A percentile compares a stretch with the other conserved stretches of the same genome.
These are phyloP conservation scores for Saturnispora silvae DNA, from an alignment of 805 yeast species.

Conservation along the genomic window DNA sequence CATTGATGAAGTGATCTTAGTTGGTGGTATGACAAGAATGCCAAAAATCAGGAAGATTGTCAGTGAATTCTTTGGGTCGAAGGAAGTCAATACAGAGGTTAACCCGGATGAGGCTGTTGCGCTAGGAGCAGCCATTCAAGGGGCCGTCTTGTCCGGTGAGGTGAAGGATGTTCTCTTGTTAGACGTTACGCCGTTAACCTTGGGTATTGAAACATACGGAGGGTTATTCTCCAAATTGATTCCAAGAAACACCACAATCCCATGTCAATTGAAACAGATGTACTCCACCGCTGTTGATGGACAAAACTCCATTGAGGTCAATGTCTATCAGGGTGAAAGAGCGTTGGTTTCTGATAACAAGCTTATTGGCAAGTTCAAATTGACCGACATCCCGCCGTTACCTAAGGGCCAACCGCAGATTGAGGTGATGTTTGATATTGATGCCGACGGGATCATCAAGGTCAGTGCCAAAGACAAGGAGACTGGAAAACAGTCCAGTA, in stretches of 20 bases:
- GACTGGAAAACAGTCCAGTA: constrained; percentile 86
- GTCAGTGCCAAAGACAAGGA: constrained; percentile 92
- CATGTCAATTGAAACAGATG: constrained; percentile 86
- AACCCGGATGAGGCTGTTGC: constrained; percentile 95
- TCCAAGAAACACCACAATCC: constrained; percentile 86
- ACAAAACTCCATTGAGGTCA: constrained; percentile 87
- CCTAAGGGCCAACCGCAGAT: constrained; percentile 86
- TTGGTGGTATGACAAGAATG: constrained; percentile 91
- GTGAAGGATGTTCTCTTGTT: constrained; percentile 83
- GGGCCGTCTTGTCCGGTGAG: constrained; percentile 92
- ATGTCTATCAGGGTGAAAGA: constrained; percentile 97
- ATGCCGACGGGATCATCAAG: constrained; percentile 94
- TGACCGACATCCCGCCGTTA: constrained; percentile 83
- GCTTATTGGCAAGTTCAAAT: constrained; percentile 87
- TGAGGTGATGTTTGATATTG: constrained; percentile 89
- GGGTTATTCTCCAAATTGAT: constrained; percentile 87
- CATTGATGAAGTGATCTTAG: constrained; percentile 71
- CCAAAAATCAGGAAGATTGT: constrained; percentile 77
- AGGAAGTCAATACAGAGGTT: constrained; percentile 80
- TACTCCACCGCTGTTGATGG: constrained; percentile 94
- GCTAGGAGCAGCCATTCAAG: constrained; percentile 96
- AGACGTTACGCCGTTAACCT: constrained; percentile 80
- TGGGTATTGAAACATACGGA: constrained; percentile 95
- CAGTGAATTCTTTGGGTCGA: constrained; percentile 64
- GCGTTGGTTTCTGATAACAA: constrained; percentile 93